phyloP scores from a whole-genome alignment of 139 green algal species.

The Gonium pectorale region DNA sequence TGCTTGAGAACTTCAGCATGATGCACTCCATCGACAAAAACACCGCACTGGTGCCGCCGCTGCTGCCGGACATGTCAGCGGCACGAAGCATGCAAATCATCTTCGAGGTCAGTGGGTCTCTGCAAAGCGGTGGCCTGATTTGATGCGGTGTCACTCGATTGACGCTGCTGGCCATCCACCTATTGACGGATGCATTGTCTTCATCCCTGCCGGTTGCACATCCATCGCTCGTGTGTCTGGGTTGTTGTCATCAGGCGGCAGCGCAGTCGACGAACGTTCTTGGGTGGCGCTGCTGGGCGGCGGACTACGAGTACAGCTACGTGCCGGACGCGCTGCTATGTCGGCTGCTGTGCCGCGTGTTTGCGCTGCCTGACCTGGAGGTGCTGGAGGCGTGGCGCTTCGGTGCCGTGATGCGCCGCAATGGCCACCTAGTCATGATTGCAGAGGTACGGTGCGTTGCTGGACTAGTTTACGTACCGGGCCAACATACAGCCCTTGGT shows the following conservation, averaged over 20 bases:
- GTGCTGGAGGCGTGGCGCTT: slow-evolving; percentile 4
- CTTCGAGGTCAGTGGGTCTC: too few species aligned
- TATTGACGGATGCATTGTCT: too few species aligned
- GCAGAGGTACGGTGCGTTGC: too few species aligned
- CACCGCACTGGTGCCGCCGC: background rate
- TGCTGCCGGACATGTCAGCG: background rate
- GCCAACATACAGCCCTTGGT: too few species aligned
- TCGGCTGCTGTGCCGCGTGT: background rate
- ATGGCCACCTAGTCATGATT: background rate
- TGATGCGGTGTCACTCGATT: too few species aligned
- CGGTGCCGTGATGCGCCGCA: background rate
- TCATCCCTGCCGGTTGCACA: too few species aligned
- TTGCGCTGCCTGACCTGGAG: background rate
- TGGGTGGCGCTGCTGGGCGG: background rate
- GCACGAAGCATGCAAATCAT: background rate
- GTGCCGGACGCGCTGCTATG: background rate
- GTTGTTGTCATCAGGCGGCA: background rate
- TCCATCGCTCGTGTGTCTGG: too few species aligned
- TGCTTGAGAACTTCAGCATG: background rate
- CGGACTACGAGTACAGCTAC: background rate
- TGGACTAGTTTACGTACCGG: too few species aligned
- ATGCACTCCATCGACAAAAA: background rate
- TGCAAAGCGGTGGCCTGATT: too few species aligned
- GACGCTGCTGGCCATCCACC: too few species aligned
- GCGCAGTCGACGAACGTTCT: background rate